Evolutionary conservation across 2,329 filamentous ascomycete species (phyloP).

Genomic region (Verticillium albo-atrum): DNA sequence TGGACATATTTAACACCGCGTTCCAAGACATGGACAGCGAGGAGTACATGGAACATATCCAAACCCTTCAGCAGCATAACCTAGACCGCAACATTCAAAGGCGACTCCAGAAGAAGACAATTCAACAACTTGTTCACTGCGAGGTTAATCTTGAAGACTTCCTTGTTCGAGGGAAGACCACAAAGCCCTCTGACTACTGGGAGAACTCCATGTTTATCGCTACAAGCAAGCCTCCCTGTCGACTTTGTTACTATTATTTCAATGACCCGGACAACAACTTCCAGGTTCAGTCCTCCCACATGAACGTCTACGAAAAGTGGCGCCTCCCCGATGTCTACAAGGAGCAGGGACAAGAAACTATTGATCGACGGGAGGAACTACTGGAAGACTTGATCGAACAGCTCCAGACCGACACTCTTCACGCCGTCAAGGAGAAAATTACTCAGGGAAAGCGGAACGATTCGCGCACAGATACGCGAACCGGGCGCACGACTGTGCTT

Average conservation of each 20-base stretch:
- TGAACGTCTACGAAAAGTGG: constrained; percentile 14
- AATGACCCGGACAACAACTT: constrained; percentile 7
- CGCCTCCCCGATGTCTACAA: constrained; percentile 7
- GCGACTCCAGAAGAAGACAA: too few relatives aligned
- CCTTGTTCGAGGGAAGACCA: too few relatives aligned
- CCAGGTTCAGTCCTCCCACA: constrained; percentile 8
- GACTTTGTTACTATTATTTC: constrained; percentile 16
- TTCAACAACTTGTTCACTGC: too few relatives aligned
- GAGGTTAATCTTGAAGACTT: too few relatives aligned
- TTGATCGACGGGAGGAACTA: not conserved
- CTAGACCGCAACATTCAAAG: too few relatives aligned
- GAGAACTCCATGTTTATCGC: constrained; percentile 13
- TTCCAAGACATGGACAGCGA: too few relatives aligned
- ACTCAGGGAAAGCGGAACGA: not conserved
- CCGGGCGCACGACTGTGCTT: too few relatives aligned
- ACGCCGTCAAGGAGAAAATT: not conserved
- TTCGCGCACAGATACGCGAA: not conserved
- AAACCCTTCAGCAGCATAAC: too few relatives aligned
- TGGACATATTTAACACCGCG: too few relatives aligned
- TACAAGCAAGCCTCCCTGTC: constrained; percentile 16
- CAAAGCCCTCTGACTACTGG: constrained; percentile 1
- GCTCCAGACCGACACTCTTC: not conserved
- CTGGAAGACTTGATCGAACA: not conserved
- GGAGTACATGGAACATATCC: too few relatives aligned
- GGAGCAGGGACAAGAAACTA: not conserved